A percentile compares a stretch with the other conserved stretches of the same genome.
phyloP scores from a whole-genome alignment of 192 early-diverging fungal species.

The Linnemannia hyalina region DNA sequence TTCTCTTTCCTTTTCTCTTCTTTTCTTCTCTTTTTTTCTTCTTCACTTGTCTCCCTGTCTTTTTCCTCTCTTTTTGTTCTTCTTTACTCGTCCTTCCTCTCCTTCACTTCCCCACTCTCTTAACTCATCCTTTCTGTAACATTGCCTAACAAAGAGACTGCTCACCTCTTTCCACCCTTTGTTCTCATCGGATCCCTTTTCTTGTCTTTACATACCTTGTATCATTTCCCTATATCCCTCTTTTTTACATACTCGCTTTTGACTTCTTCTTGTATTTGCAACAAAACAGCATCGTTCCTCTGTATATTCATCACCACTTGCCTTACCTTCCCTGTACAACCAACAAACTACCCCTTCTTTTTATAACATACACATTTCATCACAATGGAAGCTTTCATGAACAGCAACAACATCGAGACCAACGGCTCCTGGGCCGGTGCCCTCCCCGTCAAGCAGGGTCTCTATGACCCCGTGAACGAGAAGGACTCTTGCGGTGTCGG shows the following conservation, averaged over 20 bases:
- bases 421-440: constrained; percentile 84
- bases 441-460: constrained; percentile 87
- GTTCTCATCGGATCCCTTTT: neutral
- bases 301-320: constrained; percentile 2
- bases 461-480: constrained; percentile 91
- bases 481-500: constrained; percentile 98
- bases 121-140: constrained; percentile 2
- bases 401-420: constrained; percentile 55
- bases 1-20: constrained; percentile 20
- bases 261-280: neutral
- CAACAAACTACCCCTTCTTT: neutral
- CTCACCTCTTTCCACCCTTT: constrained; percentile 15
- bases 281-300: neutral
- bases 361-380: neutral
- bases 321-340: neutral
- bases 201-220: constrained; percentile 21
- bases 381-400: constrained; percentile 46
- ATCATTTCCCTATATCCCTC: constrained; percentile 10
- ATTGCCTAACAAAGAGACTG: constrained; percentile 13
- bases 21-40: constrained; percentile 1
- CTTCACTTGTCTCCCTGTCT: constrained; percentile 8
- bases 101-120: neutral
- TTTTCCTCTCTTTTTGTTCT: constrained; percentile 1
- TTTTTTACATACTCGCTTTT: neutral
- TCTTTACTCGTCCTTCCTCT: neutral